Evolutionary conservation across 139 green algal species (phyloP).

Genomic region (Yamagishiella unicocca): DNA sequence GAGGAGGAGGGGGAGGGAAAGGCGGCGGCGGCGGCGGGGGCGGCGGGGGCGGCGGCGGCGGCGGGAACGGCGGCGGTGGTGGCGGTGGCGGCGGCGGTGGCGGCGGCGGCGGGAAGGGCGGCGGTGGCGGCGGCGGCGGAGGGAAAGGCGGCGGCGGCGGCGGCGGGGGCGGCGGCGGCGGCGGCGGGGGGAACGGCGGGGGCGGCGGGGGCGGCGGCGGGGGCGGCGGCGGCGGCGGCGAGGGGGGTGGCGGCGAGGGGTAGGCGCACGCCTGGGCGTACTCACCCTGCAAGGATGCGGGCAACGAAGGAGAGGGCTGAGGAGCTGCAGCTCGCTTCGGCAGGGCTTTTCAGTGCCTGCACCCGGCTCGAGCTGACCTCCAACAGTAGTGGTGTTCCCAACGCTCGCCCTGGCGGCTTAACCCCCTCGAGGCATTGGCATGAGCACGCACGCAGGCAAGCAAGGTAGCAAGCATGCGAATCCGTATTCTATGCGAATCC

Average conservation of each 20-base stretch:
- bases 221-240: neutral
- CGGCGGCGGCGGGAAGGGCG: neutral
- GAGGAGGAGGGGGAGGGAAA: neutral
- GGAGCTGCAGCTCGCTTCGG: no score
- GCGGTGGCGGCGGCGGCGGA: neutral
- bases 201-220: neutral
- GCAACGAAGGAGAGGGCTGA: no score
- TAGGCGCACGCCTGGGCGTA: no score
- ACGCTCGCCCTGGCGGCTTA: no score
- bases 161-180: neutral
- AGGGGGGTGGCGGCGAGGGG: neutral
- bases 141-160: constrained; percentile 1
- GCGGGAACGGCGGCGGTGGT: neutral
- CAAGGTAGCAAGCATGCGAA: no score
- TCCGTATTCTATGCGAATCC: no score
- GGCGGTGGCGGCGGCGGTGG: neutral
- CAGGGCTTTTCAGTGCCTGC: no score
- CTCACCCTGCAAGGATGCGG: no score
- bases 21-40: neutral
- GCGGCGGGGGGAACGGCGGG: neutral
- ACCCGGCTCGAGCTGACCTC: no score
- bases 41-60: neutral
- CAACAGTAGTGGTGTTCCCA: no score
- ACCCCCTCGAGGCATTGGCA: no score
- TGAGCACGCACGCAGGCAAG: no score